These are phyloP conservation scores for sunflower (Helianthus annuus) DNA, from an alignment of 129 eudicot genomes.

Conservation along the genomic window HanXRQr2.0-SUNRISE NC_035445.2:165808133-165808632, in stretches of 20 bases:
- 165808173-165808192: slow-evolving; percentile 70
- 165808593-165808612: not conserved
- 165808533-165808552: too few species aligned
- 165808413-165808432: not conserved
- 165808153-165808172: slow-evolving; percentile 84
- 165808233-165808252: slow-evolving; percentile 83
- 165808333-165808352: slow-evolving; percentile 90
- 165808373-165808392: slow-evolving; percentile 66
- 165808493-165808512: not conserved
- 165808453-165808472: slow-evolving; percentile 24
- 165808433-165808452: too few species aligned
- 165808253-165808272: slow-evolving; percentile 85
- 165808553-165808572: too few species aligned
- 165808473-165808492: not conserved
- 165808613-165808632: too few species aligned
- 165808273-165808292: slow-evolving; percentile 78
- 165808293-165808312: slow-evolving; percentile 77
- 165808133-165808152: slow-evolving; percentile 67
- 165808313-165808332: slow-evolving; percentile 71
- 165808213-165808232: slow-evolving; percentile 68
- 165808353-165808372: slow-evolving; percentile 75
- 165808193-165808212: slow-evolving; percentile 97
- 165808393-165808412: slow-evolving; percentile 82
- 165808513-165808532: too few species aligned
- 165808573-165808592: not conserved